Evolutionary conservation across 495 filamentous ascomycete genomes (phyloP), one percentile per base, ranked within the genome.

Genomic region (Xylaria scruposa): DNA sequence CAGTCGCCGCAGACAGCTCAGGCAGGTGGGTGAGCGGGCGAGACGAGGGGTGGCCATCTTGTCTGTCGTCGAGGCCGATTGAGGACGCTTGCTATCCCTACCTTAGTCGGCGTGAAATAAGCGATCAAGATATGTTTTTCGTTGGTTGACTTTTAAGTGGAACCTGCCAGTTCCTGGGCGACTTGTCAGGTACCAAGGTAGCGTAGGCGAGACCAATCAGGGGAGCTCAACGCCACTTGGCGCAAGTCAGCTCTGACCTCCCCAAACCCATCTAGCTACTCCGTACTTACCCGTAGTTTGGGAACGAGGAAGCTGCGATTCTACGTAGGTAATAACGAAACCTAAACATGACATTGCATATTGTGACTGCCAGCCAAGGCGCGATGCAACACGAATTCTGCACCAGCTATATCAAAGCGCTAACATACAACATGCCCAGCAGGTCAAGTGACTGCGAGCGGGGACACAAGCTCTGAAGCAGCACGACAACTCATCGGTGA

Each of bases 1-100:
- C 53, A 79, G 72, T 24, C 74, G 75, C 33, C 77, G 77, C 21
- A 79, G 72, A 21, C 77, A 79, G 72, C 64, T 63, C 46, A 79
- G 68, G 40, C 77, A 79, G 36, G 77, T 77, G 15, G 77, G 75
- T 24, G 73, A 72, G 69, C 66, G 42, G 64, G 58, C 36, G 40
- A 79, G 72, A 65, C 75, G 72, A 12, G 72, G 68, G 8, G 73
- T 63, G 29, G 75, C 68, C 77, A 77, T 79, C 59, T 42, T 47
- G 58, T 72, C 31, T 47, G 58, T 72, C 31, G 62, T 47, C 26
- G 70, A 19, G 56, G 26, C 66, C 51, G 36, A 68, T 68, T 56
- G 66, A 59, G 61, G 61, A 59, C 24, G 26, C 47, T 29, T 19
- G 38, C 4, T 56, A 15, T 64, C 24, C 19, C 59, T 46, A 17